These are phyloP conservation scores for Cladosporium sp. DNA, from an alignment of 2,329 filamentous ascomycete species.

Conservation along the genomic window DNA sequence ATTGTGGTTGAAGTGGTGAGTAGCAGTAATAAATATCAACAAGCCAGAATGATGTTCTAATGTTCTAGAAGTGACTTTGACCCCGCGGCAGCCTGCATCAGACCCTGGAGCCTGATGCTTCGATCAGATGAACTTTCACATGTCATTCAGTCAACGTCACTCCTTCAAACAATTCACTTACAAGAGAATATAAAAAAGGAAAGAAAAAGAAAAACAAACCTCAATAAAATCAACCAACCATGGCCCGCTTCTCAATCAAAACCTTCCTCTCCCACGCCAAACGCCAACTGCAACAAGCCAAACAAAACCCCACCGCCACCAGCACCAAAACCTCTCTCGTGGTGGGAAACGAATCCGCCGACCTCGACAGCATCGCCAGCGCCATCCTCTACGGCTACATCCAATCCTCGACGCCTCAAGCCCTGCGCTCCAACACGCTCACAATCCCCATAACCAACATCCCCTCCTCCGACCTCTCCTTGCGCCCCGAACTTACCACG, in stretches of 20 bases:
- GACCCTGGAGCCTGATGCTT: too few relatives aligned
- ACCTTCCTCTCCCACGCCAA: slow-evolving; percentile 46
- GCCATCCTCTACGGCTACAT: slow-evolving; percentile 72
- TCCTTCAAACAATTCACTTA: background rate
- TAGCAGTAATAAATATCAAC: background rate
- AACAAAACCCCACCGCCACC: slow-evolving; percentile 31
- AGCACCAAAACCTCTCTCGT: slow-evolving; percentile 44
- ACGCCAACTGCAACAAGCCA: slow-evolving; percentile 36
- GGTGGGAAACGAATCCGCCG: slow-evolving; percentile 58
- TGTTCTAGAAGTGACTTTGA: too few relatives aligned
- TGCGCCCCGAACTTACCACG: slow-evolving; percentile 69
- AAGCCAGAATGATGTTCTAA: background rate
- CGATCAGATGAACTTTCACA: background rate
- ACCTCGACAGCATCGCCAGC: slow-evolving; percentile 76
- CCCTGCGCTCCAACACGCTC: slow-evolving; percentile 44
- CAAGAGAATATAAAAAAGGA: background rate
- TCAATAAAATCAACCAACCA: slow-evolving; percentile 13
- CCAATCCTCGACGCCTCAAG: slow-evolving; percentile 53
- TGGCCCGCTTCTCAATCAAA: slow-evolving; percentile 44
- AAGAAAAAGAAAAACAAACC: background rate
- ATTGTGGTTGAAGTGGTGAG: background rate
- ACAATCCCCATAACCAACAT: slow-evolving; percentile 74
- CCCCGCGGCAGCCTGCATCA: too few relatives aligned
- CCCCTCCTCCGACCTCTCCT: slow-evolving; percentile 59
- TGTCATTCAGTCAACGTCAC: slow-evolving; percentile 2